phyloP scores from a whole-genome alignment of 495 filamentous ascomycete species.

The Hypoxylon subgilvum region DNA sequence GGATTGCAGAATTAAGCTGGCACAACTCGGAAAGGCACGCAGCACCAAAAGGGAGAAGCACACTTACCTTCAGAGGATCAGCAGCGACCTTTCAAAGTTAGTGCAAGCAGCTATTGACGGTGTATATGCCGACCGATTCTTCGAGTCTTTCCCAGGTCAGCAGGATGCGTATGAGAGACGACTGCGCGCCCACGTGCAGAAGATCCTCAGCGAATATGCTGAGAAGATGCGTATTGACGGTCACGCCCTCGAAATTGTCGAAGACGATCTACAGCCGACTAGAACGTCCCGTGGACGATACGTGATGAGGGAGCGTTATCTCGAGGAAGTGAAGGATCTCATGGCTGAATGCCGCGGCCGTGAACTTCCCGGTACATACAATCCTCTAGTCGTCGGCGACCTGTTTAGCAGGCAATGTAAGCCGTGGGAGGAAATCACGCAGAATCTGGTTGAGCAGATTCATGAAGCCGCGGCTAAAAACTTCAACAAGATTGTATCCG shows the following conservation, averaged over 20 bases:
- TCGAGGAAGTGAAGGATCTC: slow-evolving; percentile 12
- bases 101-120: slow-evolving; percentile 35
- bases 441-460: slow-evolving; percentile 40
- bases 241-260: slow-evolving; percentile 37
- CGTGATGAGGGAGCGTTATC: slow-evolving; percentile 12
- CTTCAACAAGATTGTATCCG: slow-evolving; percentile 39
- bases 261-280: slow-evolving; percentile 21
- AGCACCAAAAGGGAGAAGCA: slow-evolving; percentile 48
- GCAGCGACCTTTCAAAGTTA: slow-evolving; percentile 24
- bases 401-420: slow-evolving; percentile 48
- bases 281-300: slow-evolving; percentile 11
- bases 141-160: slow-evolving; percentile 28
- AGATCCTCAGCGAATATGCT: slow-evolving; percentile 35
- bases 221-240: slow-evolving; percentile 38
- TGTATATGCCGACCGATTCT: slow-evolving; percentile 35
- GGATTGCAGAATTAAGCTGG: slow-evolving; percentile 23
- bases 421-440: slow-evolving; percentile 45
- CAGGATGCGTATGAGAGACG: slow-evolving; percentile 38
- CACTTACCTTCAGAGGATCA: slow-evolving; percentile 48
- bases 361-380: slow-evolving; percentile 51
- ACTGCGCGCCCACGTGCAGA: slow-evolving; percentile 43
- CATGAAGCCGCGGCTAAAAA: slow-evolving; percentile 36
- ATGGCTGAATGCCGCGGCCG: slow-evolving; percentile 40
- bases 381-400: slow-evolving; percentile 48
- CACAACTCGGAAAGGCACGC: slow-evolving; percentile 33